Base-by-base conservation (phyloP, 331 rosid genomes). In the Quercus tomentella region DNA sequence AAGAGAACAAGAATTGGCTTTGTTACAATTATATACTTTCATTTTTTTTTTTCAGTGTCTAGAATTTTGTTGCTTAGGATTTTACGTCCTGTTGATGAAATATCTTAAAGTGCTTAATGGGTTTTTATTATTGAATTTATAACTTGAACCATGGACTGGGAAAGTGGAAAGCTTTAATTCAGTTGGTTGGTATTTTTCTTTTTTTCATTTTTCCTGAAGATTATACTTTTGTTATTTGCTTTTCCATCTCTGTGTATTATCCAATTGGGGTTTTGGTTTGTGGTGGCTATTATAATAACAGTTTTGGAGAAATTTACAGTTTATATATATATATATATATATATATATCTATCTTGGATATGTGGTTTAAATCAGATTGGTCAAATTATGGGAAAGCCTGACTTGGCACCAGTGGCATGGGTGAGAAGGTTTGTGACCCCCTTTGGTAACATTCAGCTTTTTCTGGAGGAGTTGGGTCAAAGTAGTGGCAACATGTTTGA, bases 391-490 rank as follows among this genome's bases (percentile, higher is more conserved):
- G 98, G 99, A 87, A 95, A 91, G 89, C 98, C 98, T 15, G 99
- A 95, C 86, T 83, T 95, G 92, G 98, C 99, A 21, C 99, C 98
- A 3, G 91, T 93, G 12, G 90, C 96, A 9, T 95, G 99, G 93
- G 99, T 93, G 82, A 91, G 80, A 86, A 87, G 94, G 91, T 93
- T 95, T 52, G 97, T 95, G 63, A 91, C 96, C 1, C 89, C 97
- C 10, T 95, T 89, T 87, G 79, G 84, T 68, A 82, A 78, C 1
- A 85, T 95, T 69, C 88, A 86, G 77, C 79, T 54, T 41, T 88
- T 93, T 81, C 77, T 95, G 81, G 99, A 86, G 90, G 99, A 93
- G 79, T 79, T 93, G 33, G 91, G 90, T 62, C 86, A 6, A 84
- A 80, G 78, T 79, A 72, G 90, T 74, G 89, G 80, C 21, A 93